A percentile compares a stretch with the other conserved stretches of the same genome.
Conservation (phyloP, 345 rosid species). For the Heritiera littoralis region DNA sequence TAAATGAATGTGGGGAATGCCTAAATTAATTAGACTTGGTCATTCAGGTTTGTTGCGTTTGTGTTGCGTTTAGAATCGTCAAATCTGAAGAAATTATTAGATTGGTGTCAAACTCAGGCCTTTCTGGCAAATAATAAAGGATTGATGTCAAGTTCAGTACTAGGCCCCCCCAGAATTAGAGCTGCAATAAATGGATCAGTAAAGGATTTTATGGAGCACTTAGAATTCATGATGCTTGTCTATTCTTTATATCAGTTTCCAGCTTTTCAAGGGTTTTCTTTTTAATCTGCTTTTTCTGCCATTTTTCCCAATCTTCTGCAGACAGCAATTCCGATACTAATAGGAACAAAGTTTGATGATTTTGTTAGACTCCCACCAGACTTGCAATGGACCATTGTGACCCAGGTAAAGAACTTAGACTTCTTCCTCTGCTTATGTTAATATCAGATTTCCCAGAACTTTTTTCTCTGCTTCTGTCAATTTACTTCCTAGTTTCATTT, state of each 20-base stretch:
- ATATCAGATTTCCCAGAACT: too few species aligned
- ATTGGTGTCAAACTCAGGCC: slow-evolving; percentile 18
- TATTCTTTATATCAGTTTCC: not conserved
- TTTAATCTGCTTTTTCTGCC: not conserved
- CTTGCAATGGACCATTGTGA: slow-evolving; percentile 85
- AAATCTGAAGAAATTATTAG: slow-evolving; percentile 1
- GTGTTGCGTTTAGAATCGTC: too few species aligned
- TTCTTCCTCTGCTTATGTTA: not conserved
- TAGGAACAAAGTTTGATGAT: slow-evolving; percentile 97
- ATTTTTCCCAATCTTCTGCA: slow-evolving; percentile 29
- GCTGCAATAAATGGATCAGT: slow-evolving; percentile 5
- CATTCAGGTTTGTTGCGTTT: too few species aligned
- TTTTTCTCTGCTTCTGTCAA: not conserved
- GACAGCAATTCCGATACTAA: slow-evolving; percentile 89
- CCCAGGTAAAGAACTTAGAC: slow-evolving; percentile 57
- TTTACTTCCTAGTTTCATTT: not conserved
- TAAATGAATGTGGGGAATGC: not conserved
- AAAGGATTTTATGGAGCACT: not conserved
- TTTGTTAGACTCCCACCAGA: slow-evolving; percentile 83
- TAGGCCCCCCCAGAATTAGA: slow-evolving; percentile 19
- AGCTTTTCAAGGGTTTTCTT: not conserved
- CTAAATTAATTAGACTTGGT: not conserved
- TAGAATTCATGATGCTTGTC: not conserved
- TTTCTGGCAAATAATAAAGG: slow-evolving; percentile 23
- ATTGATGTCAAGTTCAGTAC: slow-evolving; percentile 23